Base-by-base conservation (phyloP, 1,284 basidiomycete species). In the Mycena sp. region DNA sequence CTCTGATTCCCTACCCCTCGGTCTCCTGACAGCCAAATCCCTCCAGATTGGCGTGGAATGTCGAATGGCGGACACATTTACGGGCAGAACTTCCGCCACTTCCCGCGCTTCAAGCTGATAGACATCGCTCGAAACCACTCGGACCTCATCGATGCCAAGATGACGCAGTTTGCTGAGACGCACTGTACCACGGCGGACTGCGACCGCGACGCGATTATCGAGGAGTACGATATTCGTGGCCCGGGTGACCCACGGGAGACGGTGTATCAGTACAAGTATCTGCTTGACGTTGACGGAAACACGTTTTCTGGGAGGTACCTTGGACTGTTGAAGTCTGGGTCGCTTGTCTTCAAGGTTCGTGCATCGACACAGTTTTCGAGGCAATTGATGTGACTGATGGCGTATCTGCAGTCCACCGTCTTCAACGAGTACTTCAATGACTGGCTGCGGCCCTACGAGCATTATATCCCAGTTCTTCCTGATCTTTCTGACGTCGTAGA, bases 381-480 rank as follows among this genome's bases (percentile, higher is more conserved):
- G 14, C 9, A 35, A 37, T 52, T 4, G 14, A 52, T n/a, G 17
- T 6, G 49, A 7, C 16, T 49, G 25, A 25, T 28, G 14, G 26
- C 19, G 14, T 6, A 11, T n/a, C 19, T 28, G n/a, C 48, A 53
- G 58, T 30, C 58, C 25, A 61, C 58, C 19, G 58, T 40, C 14
- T 61, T 54, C 28, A 49, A 45, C 10, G 58, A 61, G 30, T 61
- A 54, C 51, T 53, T 61, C 51, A 40, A 61, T 30, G 41, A 35
- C 9, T 61, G 58, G 58, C 23, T 61, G 41, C 50, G 41, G n/a
- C 58, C 58, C n/a, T 61, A 61, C 58, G 51, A 61, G 44, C 58
- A 61, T 43, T 61, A 61, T 32, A 35, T 61, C 21, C 58, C 58
- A 10, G 58, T 61, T 9, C 19, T n/a, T 23, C 30, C 38, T 4